Conservation (phyloP, 352 stramenopile genomes). For the Pythium oligandrum region DNA sequence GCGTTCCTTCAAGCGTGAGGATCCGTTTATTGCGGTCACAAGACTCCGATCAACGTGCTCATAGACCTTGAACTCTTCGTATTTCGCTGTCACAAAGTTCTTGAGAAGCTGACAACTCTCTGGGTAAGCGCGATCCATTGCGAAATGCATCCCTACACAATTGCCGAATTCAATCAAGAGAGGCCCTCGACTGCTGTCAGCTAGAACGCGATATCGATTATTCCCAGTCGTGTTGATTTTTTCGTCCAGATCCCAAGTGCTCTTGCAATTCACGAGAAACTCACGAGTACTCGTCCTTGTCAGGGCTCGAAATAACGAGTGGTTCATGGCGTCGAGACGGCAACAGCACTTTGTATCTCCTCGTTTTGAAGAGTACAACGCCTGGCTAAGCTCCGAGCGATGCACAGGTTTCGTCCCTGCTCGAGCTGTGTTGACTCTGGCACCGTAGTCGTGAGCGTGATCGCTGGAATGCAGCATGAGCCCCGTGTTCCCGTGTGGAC, state of each 20-base stretch:
- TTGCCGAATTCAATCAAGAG: conserved; percentile 85
- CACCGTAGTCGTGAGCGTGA: conserved; percentile 45
- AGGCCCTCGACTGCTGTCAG: conserved; percentile 67
- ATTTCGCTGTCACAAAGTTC: conserved; percentile 59
- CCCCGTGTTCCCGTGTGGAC: conserved; percentile 72
- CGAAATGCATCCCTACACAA: conserved; percentile 64
- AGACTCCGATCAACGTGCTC: conserved; percentile 75
- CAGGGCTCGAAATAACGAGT: conserved; percentile 32
- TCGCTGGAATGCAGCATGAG: conserved; percentile 67
- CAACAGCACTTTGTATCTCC: conserved; percentile 64
- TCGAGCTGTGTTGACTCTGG: conserved; percentile 53
- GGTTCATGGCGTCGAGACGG: conserved; percentile 45
- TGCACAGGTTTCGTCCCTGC: conserved; percentile 44
- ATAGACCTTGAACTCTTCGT: conserved; percentile 54
- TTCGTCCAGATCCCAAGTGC: conserved; percentile 78
- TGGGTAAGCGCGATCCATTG: conserved; percentile 45
- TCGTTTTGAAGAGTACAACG: conserved; percentile 42
- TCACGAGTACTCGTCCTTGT: conserved; percentile 23
- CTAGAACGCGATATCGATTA: conserved; percentile 76
- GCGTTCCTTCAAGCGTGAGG: conserved; percentile 37
- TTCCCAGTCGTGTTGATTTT: conserved; percentile 59
- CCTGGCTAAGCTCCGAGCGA: conserved; percentile 27
- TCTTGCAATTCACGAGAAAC: conserved; percentile 67
- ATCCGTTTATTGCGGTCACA: conserved; percentile 60
- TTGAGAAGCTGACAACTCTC: conserved; percentile 39